Evolutionary conservation across 305 asterid genomes (phyloP), one percentile per base, ranked within the genome.

Genomic region (Solanum aculeatissimum): DNA sequence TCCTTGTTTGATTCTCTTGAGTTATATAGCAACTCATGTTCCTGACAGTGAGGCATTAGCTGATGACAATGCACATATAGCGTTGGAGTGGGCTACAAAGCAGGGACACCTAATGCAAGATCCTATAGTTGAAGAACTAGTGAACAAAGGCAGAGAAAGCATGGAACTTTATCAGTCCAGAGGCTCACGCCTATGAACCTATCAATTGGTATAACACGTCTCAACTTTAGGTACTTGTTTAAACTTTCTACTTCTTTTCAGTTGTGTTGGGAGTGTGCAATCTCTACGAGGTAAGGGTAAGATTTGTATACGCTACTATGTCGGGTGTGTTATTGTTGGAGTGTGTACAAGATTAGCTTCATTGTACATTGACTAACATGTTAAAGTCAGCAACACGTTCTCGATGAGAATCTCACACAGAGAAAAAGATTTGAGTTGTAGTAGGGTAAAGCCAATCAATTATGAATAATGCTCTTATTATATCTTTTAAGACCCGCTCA

Each of bases 111-210:
- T 82, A 32, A 82, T 82, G 86, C 89, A 77, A 86, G 85, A 69
- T 85, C 58, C 83, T 4, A 32, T 18, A 18, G 82, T 83, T 8
- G 88, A 74, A 9, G 66, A 72, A 25, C 80, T 83, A 35, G 53
- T 86, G 27, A n/a, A 15, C 15, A 71, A 77, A 80, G 88, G 80
- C 19, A 86, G 84, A 83, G 62, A 78, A 53, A 86, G 81, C 54
- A 60, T 86, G 86, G 88, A 86, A 43, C 86, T 86, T 71, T 86
- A 74, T 84, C 88, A 86, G 71, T 86, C 88, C 40, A 86, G 88
- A 78, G 84, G 45, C 43, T 72, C 88, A 62, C 84, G 70, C 75
- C 82, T 75, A 43, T 75, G 82, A 75, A 75, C 63, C 82, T 75
- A 27, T 27, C 82, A 29, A 25, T 13, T 49, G 27, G 43, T 9